phyloP scores from a whole-genome alignment of 495 filamentous ascomycete species.

The Podospora australis region DNA sequence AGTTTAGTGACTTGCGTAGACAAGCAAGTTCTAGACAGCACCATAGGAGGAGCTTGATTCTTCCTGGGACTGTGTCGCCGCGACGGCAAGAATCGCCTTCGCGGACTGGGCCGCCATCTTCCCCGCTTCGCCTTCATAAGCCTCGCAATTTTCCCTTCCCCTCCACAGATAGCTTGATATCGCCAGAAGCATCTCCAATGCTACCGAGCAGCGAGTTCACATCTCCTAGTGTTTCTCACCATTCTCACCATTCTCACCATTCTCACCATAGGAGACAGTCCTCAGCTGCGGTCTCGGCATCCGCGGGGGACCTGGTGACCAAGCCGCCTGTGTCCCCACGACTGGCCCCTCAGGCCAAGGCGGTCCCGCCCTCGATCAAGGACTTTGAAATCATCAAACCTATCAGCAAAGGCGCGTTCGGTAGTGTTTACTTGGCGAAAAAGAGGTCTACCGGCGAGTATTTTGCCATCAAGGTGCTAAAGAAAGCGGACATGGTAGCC shows the following conservation, averaged over 20 bases:
- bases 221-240: slow-evolving; percentile 52
- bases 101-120: slow-evolving; percentile 65
- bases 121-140: slow-evolving; percentile 80
- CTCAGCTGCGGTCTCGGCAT: slow-evolving; percentile 72
- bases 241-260: slow-evolving; percentile 60
- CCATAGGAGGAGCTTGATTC: slow-evolving; percentile 74
- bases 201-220: slow-evolving; percentile 73
- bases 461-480: slow-evolving; percentile 95
- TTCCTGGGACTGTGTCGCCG: slow-evolving; percentile 67
- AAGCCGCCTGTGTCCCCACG: slow-evolving; percentile 77
- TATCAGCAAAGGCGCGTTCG: slow-evolving; percentile 98
- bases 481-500: slow-evolving; percentile 99
- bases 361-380: slow-evolving; percentile 90
- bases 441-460: slow-evolving; percentile 98
- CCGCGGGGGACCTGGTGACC: slow-evolving; percentile 41
- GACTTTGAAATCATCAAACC: slow-evolving; percentile 99
- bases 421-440: slow-evolving; percentile 94
- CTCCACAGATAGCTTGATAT: slow-evolving; percentile 69
- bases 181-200: slow-evolving; percentile 84
- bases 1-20: slow-evolving; percentile 61
- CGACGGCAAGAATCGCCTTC: slow-evolving; percentile 83
- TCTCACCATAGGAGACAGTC: slow-evolving; percentile 88
- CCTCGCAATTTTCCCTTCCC: slow-evolving; percentile 65
- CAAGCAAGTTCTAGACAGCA: slow-evolving; percentile 66
- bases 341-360: slow-evolving; percentile 64